phyloP scores from a whole-genome alignment of 208 protist genomes.

The Wallacemonas collosoma region DNA sequence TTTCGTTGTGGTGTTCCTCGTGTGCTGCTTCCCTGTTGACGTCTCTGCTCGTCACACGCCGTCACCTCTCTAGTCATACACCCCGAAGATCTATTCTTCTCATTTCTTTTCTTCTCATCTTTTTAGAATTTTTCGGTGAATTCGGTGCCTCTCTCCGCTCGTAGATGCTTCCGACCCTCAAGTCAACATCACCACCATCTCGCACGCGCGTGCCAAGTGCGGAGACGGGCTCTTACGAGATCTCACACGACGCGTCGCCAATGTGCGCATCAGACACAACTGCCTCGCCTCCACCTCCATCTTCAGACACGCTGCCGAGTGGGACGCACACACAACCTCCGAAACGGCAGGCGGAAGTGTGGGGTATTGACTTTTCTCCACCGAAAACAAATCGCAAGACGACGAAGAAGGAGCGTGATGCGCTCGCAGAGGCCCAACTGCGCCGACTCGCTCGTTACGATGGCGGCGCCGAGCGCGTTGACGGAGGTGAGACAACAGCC shows the following conservation, averaged over 20 bases:
- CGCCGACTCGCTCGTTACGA: slow-evolving; percentile 18
- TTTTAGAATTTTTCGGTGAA: slow-evolving; percentile 2
- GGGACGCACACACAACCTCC: neutral
- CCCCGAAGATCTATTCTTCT: neutral
- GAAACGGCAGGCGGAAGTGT: slow-evolving; percentile 43
- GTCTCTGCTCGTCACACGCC: no score
- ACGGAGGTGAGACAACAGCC: neutral
- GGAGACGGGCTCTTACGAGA: no score
- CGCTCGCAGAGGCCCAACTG: slow-evolving; percentile 39
- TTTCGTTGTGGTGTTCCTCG: slow-evolving; percentile 16
- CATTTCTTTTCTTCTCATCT: neutral
- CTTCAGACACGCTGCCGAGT: no score
- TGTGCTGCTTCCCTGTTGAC: neutral
- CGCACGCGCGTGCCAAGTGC: neutral
- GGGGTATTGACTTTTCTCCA: slow-evolving; percentile 69
- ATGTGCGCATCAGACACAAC: no score
- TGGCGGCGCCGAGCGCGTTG: neutral
- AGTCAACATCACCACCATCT: neutral
- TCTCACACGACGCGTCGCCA: no score
- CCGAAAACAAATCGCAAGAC: slow-evolving; percentile 52
- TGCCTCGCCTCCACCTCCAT: no score
- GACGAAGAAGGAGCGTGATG: slow-evolving; percentile 68
- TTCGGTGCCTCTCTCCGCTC: neutral
- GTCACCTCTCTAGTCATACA: no score
- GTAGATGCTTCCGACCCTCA: neutral